Evolutionary conservation across 140 eudicot species (phyloP), one percentile per base, ranked within the genome.

Genomic region (Stevia rebaudiana): DNA sequence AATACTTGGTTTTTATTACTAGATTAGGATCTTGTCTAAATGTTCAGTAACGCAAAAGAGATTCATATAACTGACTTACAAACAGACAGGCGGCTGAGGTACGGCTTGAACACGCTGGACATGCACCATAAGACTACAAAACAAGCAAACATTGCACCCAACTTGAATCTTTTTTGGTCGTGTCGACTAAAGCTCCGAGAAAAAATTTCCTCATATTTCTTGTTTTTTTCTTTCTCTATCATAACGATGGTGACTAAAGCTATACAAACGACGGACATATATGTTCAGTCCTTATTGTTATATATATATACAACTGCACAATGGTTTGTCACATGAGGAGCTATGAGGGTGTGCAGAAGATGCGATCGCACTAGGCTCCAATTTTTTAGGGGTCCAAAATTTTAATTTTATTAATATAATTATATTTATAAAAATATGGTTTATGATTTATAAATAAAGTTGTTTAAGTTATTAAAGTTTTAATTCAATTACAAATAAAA

Each of bases 171-270:
- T 48, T 61, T 84, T 63, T 67, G 80, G 42, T 88, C 96, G 11
- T 67, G 65, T 4, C 69, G 65, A 39, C 83, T 81, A 24, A 89
- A 89, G 65, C 95, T 86, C 44, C 84, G 81, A 3, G 78, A 78
- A 5, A 88, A 76, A 3, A 87, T 79, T 53, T 86, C 72, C 24
- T 82, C 81, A 18, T 84, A 79, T 77, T 72, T 76, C 77, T 61
- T 70, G 24, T 54, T 44, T 19, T 19, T 1, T 48, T 21, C 2
- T 8, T 5, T 61, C 22, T 6, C 42, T 50, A 25, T 23, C 39
- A 40, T 37, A 74, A 58, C 61, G 31, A 3, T 43, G 25, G 17
- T 28, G 46, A 61, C 16, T 37, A 52, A 58, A 39, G 31, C 61
- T 39, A 63, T 11, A 16, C 11, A 42, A 35, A 42, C 11, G 3